These are phyloP conservation scores for Ambrosia trifida DNA, from an alignment of 129 eudicot genomes.

Conservation along the genomic window DNA sequence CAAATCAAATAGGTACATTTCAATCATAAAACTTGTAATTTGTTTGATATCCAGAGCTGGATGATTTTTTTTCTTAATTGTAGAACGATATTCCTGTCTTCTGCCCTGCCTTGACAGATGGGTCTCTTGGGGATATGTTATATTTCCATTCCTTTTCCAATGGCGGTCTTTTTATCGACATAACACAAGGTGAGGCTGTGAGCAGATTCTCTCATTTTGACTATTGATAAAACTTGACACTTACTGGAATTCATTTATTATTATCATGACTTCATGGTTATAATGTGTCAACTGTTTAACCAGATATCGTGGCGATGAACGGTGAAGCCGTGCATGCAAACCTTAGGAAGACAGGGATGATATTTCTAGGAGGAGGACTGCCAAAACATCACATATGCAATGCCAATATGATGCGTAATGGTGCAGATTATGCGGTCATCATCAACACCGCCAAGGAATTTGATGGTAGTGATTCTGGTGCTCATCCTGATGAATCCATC, in stretches of 20 bases:
- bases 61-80: constrained; percentile 6
- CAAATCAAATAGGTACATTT: not conserved
- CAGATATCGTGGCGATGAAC: constrained; percentile 75
- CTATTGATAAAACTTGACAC: not conserved
- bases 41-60: not conserved
- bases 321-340: constrained; percentile 83
- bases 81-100: constrained; percentile 82
- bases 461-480: constrained; percentile 98
- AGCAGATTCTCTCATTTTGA: not conserved
- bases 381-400: constrained; percentile 96
- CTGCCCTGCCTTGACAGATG: constrained; percentile 94
- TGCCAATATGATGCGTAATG: constrained; percentile 98
- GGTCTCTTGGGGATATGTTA: constrained; percentile 91
- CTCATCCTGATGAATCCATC: constrained; percentile 94
- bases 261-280: not conserved
- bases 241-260: not conserved
- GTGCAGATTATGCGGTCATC: constrained; percentile 90
- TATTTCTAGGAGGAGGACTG: constrained; percentile 88
- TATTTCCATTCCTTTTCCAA: constrained; percentile 79
- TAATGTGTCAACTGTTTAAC: not conserved
- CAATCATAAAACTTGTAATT: not conserved
- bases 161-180: constrained; percentile 76
- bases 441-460: constrained; percentile 92
- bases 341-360: constrained; percentile 79
- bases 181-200: constrained; percentile 61